Evolutionary conservation across 495 filamentous ascomycete genomes (phyloP).

Genomic region (Choiromyces venosus): DNA sequence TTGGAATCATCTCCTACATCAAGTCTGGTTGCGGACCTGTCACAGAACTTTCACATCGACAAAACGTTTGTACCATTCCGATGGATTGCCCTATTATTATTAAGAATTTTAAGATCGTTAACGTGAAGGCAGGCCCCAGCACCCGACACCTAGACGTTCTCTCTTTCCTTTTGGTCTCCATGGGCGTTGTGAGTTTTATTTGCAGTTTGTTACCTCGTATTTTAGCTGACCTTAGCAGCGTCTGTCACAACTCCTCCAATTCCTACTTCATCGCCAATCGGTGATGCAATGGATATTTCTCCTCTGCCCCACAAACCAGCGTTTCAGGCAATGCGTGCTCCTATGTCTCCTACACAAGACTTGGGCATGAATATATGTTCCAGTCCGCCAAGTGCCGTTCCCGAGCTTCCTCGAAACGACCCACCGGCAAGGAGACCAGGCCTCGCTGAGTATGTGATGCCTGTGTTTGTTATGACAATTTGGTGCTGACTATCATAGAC

Average conservation of each 20-base stretch:
- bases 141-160: slow-evolving; percentile 85
- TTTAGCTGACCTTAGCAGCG: slow-evolving; percentile 49
- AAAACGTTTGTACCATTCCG: slow-evolving; percentile 35
- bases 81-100: not conserved
- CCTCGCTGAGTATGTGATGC: slow-evolving; percentile 36
- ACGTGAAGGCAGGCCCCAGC: slow-evolving; percentile 62
- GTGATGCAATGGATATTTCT: slow-evolving; percentile 89
- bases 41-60: slow-evolving; percentile 86
- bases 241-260: slow-evolving; percentile 77
- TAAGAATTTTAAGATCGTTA: slow-evolving; percentile 6
- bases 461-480: slow-evolving; percentile 7
- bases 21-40: slow-evolving; percentile 85
- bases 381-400: slow-evolving; percentile 31
- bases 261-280: slow-evolving; percentile 71
- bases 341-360: slow-evolving; percentile 26
- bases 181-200: slow-evolving; percentile 60
- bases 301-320: slow-evolving; percentile 80
- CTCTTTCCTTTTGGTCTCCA: slow-evolving; percentile 72
- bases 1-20: slow-evolving; percentile 84
- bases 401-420: slow-evolving; percentile 32
- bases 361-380: slow-evolving; percentile 32
- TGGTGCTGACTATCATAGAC: slow-evolving; percentile 28
- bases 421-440: slow-evolving; percentile 20
- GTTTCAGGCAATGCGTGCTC: slow-evolving; percentile 19
- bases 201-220: slow-evolving; percentile 13